Evolutionary conservation across 2,329 filamentous ascomycete genomes (phyloP).

Genomic region (Aspergillus vadensis): DNA sequence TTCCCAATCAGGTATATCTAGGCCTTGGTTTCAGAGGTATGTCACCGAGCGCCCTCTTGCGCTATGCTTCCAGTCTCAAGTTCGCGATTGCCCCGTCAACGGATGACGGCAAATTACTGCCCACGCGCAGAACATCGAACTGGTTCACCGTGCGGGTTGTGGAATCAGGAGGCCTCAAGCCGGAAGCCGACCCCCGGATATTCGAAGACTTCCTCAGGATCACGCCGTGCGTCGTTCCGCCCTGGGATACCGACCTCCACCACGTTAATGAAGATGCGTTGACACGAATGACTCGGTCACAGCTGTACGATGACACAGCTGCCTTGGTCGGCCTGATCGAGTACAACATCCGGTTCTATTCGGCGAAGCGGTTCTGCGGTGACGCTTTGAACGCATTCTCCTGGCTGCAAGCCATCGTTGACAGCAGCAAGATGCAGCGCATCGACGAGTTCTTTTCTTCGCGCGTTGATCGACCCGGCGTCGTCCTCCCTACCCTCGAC

Average conservation of each 20-base stretch:
- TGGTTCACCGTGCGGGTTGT: constrained; percentile 52
- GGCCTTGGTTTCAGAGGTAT: constrained; percentile 40
- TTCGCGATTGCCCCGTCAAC: constrained; percentile 13
- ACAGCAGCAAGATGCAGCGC: constrained; percentile 39
- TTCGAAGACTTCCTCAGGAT: constrained; percentile 45
- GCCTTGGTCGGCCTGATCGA: constrained; percentile 38
- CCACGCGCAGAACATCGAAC: constrained; percentile 35
- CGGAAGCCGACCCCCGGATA: constrained; percentile 48
- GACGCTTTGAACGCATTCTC: constrained; percentile 34
- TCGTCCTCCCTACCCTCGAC: constrained; percentile 23
- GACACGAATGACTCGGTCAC: constrained; percentile 25
- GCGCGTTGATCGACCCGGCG: constrained; percentile 18
- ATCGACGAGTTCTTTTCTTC: constrained; percentile 38
- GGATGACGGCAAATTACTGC: constrained; percentile 27
- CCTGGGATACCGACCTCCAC: constrained; percentile 32
- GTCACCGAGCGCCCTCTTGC: constrained; percentile 34
- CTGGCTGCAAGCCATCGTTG: constrained; percentile 37
- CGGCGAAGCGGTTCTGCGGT: constrained; percentile 26
- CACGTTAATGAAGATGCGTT: constrained; percentile 23
- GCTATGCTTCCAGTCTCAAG: constrained; percentile 24
- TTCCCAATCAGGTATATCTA: constrained; percentile 50
- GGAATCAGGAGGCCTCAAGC: constrained; percentile 51
- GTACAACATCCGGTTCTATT: constrained; percentile 33
- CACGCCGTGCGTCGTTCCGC: constrained; percentile 32
- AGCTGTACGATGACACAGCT: constrained; percentile 38